Base-by-base conservation (phyloP, 768 basidiomycete species). In the Tephrocybe rancida region DNA sequence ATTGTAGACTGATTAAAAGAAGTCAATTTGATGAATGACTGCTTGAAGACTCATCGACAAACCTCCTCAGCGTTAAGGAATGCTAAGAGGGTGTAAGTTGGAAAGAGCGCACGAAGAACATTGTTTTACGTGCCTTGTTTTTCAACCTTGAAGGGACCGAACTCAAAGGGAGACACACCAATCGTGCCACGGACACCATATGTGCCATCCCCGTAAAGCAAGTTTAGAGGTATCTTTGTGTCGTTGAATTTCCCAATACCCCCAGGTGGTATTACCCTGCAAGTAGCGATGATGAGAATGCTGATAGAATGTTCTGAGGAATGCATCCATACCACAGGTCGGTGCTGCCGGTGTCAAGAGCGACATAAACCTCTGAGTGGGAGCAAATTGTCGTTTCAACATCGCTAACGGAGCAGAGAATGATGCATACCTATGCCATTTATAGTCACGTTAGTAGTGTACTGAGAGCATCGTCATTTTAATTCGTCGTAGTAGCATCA, bases 331-430 rank as follows among this genome's bases (percentile, higher is more conserved):
- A 73, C 72, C 72, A 73, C 48, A 70, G 58, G 51, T 75, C 74
- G 8, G 74, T 71, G 32, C 69, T 71, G 34, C 73, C 74, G 0
- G 72, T 75, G 46, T 75, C 73, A n/a, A 75, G 64, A 2, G 65
- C 70, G 3, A 72, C 68, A 47, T 59, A 50, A 5, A 73, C 65
- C 30, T 61, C 68, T 70, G 37, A 3, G 29, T 30, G 29, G 34
- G 11, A 26, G 11, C 7, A n/a, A 9, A n/a, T 5, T 11, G n/a
- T n/a, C 35, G 6, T 18, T 5, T 37, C 7, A 37, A 5, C n/a
- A n/a, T n/a, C n/a, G n/a, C n/a, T n/a, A 37, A 37, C 35, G 16
- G 16, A 37, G 7, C 11, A 9, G 7, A 37, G 6, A 9, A n/a
- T 37, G 5, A 5, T 13, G 48, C 48, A 29, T 56, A 59, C 61